phyloP scores from a whole-genome alignment of 1,284 basidiomycete genomes.

The Fomitopsis schrenkii region DNA sequence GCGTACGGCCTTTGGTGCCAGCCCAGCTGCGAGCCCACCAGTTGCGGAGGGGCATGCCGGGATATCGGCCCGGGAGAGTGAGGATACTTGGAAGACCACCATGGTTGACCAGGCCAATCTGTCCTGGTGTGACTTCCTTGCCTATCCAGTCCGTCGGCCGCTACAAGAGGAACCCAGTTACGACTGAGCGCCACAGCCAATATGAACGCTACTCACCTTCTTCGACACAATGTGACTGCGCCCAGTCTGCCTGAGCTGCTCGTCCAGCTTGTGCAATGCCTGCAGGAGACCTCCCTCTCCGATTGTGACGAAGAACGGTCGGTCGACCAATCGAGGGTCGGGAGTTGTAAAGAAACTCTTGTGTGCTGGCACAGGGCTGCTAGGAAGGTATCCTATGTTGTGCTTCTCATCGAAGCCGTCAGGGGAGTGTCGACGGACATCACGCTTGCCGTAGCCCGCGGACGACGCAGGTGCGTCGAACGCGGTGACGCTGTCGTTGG shows the following conservation, averaged over 20 bases:
- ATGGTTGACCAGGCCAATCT: slow-evolving; percentile 68
- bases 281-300: slow-evolving; percentile 56
- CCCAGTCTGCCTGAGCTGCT: slow-evolving; percentile 54
- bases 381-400: not conserved
- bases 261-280: slow-evolving; percentile 63
- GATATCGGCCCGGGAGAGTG: slow-evolving; percentile 69
- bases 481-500: not conserved
- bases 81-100: slow-evolving; percentile 74
- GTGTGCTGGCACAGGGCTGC: not conserved
- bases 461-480: not conserved
- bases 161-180: slow-evolving; percentile 24
- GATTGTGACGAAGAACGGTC: slow-evolving; percentile 68
- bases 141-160: slow-evolving; percentile 65
- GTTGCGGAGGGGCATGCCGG: slow-evolving; percentile 68
- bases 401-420: not conserved
- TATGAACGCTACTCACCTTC: slow-evolving; percentile 21
- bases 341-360: slow-evolving; percentile 16
- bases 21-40: slow-evolving; percentile 75
- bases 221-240: slow-evolving; percentile 41
- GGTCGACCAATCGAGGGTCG: slow-evolving; percentile 37
- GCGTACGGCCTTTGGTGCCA: slow-evolving; percentile 63
- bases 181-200: not conserved
- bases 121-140: slow-evolving; percentile 61
- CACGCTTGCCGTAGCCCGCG: not conserved
- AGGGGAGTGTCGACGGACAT: not conserved